Evolutionary conservation across 306 rosid species (phyloP).

Genomic region (Cucurbita ficifolia): DNA sequence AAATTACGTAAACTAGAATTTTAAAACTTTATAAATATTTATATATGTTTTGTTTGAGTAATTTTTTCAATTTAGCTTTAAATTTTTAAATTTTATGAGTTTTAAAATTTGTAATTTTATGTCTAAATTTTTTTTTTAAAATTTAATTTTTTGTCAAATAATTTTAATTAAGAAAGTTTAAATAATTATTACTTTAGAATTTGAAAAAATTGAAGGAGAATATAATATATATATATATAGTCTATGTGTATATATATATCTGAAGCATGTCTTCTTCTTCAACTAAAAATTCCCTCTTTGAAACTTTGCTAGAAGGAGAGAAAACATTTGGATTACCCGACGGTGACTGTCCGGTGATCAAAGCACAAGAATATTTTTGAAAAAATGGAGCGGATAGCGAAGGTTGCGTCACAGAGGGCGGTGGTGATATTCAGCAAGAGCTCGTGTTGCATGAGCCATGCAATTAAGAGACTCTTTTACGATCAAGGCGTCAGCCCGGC

Average conservation of each 20-base stretch:
- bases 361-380: background rate
- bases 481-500: slow-evolving; percentile 90
- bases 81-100: too few species aligned
- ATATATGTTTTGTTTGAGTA: too few species aligned
- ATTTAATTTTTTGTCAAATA: too few species aligned
- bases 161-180: too few species aligned
- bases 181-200: too few species aligned
- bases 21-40: too few species aligned
- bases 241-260: background rate
- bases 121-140: too few species aligned
- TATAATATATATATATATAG: too few species aligned
- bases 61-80: too few species aligned
- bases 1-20: too few species aligned
- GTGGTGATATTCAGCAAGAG: slow-evolving; percentile 98
- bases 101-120: too few species aligned
- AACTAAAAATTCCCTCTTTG: background rate
- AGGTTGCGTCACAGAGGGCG: slow-evolving; percentile 66
- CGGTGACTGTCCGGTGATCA: background rate
- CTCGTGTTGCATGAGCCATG: slow-evolving; percentile 93
- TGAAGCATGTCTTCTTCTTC: background rate
- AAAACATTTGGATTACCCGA: background rate
- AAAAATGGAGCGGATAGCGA: slow-evolving; percentile 66
- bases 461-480: slow-evolving; percentile 72
- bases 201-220: too few species aligned
- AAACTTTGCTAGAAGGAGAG: background rate